Evolutionary conservation across 352 stramenopile genomes (phyloP).

Genomic region (Peronospora farinosa): DNA sequence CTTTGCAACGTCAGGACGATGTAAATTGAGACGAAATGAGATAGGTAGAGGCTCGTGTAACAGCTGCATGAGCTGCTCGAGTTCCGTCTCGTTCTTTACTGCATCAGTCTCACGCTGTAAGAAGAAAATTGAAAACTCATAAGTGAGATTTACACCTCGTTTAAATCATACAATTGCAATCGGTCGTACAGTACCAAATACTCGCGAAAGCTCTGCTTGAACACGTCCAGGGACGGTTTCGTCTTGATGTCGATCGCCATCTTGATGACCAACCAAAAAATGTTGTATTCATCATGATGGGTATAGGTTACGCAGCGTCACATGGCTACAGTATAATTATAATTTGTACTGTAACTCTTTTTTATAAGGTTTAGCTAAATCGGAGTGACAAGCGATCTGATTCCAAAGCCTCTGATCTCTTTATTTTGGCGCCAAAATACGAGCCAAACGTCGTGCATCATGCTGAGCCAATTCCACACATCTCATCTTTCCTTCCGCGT

Average conservation of each 20-base stretch:
- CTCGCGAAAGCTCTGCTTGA: constrained; percentile 82
- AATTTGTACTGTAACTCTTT: too few relatives aligned
- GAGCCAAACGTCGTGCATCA: too few relatives aligned
- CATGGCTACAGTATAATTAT: too few relatives aligned
- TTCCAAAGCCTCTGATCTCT: not conserved
- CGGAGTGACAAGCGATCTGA: too few relatives aligned
- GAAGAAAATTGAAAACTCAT: not conserved
- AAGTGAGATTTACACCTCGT: not conserved
- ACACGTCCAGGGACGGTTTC: constrained; percentile 61
- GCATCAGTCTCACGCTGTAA: constrained; percentile 51
- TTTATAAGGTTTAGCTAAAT: too few relatives aligned
- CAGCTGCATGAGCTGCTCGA: constrained; percentile 60
- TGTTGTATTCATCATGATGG: constrained; percentile 8
- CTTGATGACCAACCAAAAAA: constrained; percentile 19
- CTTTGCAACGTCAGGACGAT: constrained; percentile 50
- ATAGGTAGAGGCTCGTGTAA: constrained; percentile 73
- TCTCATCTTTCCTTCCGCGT: constrained; percentile 1
- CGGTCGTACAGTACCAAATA: constrained; percentile 32
- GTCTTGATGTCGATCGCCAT: constrained; percentile 16
- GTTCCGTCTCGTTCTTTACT: constrained; percentile 43
- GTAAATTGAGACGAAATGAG: constrained; percentile 78
- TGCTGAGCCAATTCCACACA: constrained; percentile 4
- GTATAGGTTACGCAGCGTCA: not conserved
- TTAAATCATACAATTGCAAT: not conserved
- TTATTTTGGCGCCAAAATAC: constrained; percentile 8